Conservation (phyloP, 2,329 filamentous ascomycete genomes). For the Westerdykella aurantiaca region DNA sequence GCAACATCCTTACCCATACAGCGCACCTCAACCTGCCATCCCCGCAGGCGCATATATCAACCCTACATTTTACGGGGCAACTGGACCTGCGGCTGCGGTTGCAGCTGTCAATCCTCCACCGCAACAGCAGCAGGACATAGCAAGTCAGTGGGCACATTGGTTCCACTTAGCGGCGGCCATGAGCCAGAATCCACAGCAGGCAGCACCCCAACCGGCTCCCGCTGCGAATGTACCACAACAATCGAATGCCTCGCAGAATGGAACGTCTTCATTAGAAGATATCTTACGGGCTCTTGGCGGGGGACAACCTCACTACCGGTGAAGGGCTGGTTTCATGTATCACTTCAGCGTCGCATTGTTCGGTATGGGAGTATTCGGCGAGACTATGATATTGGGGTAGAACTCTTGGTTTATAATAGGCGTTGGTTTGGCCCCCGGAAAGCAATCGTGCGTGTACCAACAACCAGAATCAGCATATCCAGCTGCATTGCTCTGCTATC, state of each 20-base stretch:
- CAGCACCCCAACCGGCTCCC: constrained; percentile 10
- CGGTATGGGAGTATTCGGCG: neutral
- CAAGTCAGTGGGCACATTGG: constrained; percentile 12
- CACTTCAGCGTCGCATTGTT: neutral
- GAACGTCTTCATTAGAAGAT: constrained; percentile 24
- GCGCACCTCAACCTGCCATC: constrained; percentile 7
- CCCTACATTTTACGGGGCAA: constrained; percentile 22
- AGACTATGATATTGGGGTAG: no score
- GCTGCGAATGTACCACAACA: constrained; percentile 2
- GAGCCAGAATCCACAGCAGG: constrained; percentile 7
- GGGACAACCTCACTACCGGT: constrained; percentile 2
- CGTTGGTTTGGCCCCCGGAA: no score
- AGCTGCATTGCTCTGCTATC: no score
- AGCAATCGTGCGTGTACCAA: no score
- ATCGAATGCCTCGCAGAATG: constrained; percentile 11
- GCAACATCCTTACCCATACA: constrained; percentile 1
- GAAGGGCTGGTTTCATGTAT: neutral
- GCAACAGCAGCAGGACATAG: constrained; percentile 9
- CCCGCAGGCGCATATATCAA: constrained; percentile 29
- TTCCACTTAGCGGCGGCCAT: constrained; percentile 19
- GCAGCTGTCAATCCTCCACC: constrained; percentile 3
- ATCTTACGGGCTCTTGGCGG: constrained; percentile 25
- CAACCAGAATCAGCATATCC: no score
- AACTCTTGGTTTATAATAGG: no score
- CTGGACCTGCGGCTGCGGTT: constrained; percentile 1